These are phyloP conservation scores for Trichoderma brevicompactum DNA, from an alignment of 2,329 filamentous ascomycete species.

Conservation along the genomic window DNA sequence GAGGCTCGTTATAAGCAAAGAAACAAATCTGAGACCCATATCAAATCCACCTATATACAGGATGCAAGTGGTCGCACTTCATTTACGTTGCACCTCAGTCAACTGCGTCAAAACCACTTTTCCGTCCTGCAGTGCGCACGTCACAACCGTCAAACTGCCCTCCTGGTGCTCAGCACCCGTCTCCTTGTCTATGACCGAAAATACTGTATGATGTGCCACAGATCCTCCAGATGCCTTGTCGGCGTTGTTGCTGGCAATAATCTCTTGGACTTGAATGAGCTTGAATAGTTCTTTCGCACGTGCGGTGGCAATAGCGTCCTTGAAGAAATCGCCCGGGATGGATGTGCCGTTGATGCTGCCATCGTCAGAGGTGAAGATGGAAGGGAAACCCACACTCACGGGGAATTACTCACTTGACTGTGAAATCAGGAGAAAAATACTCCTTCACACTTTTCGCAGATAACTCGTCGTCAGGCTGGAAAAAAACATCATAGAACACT, in stretches of 20 bases:
- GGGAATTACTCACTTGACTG: not conserved
- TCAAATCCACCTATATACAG: not conserved
- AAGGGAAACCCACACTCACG: accelerated
- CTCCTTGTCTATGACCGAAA: slow-evolving; percentile 3
- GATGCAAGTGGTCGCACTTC: too few relatives aligned
- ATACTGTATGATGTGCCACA: not conserved
- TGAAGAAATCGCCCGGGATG: not conserved
- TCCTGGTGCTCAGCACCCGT: not conserved
- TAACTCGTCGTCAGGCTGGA: slow-evolving; percentile 7
- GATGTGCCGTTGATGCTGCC: slow-evolving; percentile 3
- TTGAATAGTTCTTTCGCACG: slow-evolving; percentile 1
- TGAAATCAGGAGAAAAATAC: not conserved
- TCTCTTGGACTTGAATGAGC: slow-evolving; percentile 4
- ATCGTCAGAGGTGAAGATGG: not conserved
- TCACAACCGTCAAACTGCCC: not conserved
- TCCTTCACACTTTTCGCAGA: not conserved
- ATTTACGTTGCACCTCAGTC: not conserved
- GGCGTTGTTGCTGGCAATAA: not conserved
- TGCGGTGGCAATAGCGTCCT: not conserved
- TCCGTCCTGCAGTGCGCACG: not conserved
- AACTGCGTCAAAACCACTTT: not conserved
- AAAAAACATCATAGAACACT: not conserved
- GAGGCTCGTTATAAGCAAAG: not conserved
- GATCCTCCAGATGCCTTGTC: not conserved
- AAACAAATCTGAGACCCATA: not conserved